Base-by-base conservation (phyloP, 31 red algal species). In the Porphyra umbilicalis region DNA sequence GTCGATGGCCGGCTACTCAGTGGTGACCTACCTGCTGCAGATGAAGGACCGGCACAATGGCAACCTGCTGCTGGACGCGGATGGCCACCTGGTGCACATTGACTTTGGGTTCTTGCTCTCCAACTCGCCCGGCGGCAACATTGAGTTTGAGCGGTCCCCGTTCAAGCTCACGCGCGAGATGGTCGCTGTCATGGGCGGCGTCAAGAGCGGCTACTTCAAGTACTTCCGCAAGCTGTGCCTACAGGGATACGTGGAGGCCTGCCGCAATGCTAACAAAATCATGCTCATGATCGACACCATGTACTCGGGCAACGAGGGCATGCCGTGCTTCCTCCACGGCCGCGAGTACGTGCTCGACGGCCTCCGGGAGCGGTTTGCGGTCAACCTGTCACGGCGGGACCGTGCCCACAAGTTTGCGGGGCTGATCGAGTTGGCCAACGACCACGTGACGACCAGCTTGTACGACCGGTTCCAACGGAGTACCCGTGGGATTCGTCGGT, bases 31-130 rank as follows among this genome's bases (percentile, higher is more conserved):
- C 80, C 85, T 99, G 67, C 75, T 99, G 77, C 90, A 93, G 42
- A 90, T 99, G 46, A 96, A 96, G 79, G 98, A 99, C 75, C 83
- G 98, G n/a, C 98, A 99, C 87, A 99, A 99, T 86, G 98, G 98
- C n/a, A 99, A 99, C 76, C 77, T 99, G 10, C 90, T 99, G 93
- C 84, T 99, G 30, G 92, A 94, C 75, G 84, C 94, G 0, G 92
- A 94, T 34, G 98, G 98, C 31, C 94, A 97, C 80, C 77, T 99
- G 32, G 84, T 97, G 32, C 94, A 97, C 76, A 99, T 99, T 78
- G 98, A 99, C 79, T 99, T 97, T 91, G 98, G 98, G 35, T 99
- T 99, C 81, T 77, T 97, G 84, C 80, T 99, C 68, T 88, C 86
- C 36, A 99, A 97, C 83, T 97, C 98, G 31, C 98, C 98, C 29